Evolutionary conservation across 495 filamentous ascomycete species (phyloP).

Genomic region (Astrothelium macrocarpum): DNA sequence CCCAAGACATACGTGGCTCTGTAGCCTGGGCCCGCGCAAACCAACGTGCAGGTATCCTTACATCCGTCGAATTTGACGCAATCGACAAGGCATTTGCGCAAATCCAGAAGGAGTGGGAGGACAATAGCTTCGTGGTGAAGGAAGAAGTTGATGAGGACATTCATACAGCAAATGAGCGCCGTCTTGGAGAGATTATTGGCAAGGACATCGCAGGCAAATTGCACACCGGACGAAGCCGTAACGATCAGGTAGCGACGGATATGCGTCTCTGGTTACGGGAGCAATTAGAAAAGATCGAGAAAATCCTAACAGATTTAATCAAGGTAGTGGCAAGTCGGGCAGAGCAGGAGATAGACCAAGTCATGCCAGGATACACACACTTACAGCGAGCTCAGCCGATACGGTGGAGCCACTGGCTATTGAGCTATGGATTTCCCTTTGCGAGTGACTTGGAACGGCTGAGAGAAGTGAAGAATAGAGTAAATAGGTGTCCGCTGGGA

Average conservation of each 20-base stretch:
- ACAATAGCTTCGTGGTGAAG: constrained; percentile 48
- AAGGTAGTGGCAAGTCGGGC: constrained; percentile 63
- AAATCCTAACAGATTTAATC: constrained; percentile 58
- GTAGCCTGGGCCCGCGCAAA: constrained; percentile 86
- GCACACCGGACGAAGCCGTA: constrained; percentile 83
- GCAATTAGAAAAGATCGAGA: constrained; percentile 62
- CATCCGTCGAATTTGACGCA: constrained; percentile 59
- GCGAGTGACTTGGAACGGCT: constrained; percentile 70
- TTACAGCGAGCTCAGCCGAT: constrained; percentile 87
- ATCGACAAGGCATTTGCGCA: constrained; percentile 65
- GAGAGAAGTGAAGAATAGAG: constrained; percentile 59
- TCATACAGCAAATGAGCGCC: constrained; percentile 89
- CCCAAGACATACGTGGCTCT: constrained; percentile 69
- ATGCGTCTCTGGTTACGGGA: constrained; percentile 88
- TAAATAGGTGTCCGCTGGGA: constrained; percentile 74
- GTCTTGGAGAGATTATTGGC: constrained; percentile 82
- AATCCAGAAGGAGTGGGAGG: constrained; percentile 67
- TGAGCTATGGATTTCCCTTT: constrained; percentile 71
- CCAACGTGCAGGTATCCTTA: constrained; percentile 63
- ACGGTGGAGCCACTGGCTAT: constrained; percentile 79
- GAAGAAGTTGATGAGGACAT: constrained; percentile 65
- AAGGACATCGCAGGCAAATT: constrained; percentile 81
- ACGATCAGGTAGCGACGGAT: constrained; percentile 90
- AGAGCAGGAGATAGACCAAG: constrained; percentile 62
- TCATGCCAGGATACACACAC: constrained; percentile 72